Evolutionary conservation across 257 asterid species (phyloP).

Genomic region (Gynochthodes officinalis): DNA sequence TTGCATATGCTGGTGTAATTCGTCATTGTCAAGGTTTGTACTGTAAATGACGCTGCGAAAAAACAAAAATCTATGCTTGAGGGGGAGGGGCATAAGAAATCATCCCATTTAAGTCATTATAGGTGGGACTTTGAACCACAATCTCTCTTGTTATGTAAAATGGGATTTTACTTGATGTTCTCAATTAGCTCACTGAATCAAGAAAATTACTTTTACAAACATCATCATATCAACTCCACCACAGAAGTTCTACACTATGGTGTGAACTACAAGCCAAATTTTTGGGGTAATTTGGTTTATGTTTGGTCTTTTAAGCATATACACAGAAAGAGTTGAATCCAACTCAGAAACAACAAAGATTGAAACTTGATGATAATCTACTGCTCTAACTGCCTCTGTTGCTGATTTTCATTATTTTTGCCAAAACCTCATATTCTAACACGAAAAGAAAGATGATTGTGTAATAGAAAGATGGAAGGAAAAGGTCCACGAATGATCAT

Average conservation of each 20-base stretch:
- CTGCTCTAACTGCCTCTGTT: too few relatives aligned
- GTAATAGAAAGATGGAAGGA: not conserved
- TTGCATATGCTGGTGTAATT: too few relatives aligned
- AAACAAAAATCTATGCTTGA: not conserved
- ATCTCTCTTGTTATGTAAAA: not conserved
- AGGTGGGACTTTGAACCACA: not conserved
- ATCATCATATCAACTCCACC: not conserved
- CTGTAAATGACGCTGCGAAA: not conserved
- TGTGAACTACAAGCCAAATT: slow-evolving; percentile 8
- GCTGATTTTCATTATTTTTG: too few relatives aligned
- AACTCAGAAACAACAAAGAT: too few relatives aligned
- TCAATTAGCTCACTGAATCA: not conserved
- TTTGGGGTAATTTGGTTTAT: too few relatives aligned
- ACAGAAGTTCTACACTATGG: not conserved
- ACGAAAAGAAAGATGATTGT: not conserved
- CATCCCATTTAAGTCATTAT: not conserved
- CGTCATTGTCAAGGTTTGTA: too few relatives aligned
- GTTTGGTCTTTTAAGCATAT: too few relatives aligned
- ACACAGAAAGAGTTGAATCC: too few relatives aligned
- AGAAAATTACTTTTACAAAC: not conserved
- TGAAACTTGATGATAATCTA: too few relatives aligned
- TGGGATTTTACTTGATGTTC: not conserved
- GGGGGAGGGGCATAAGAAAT: not conserved
- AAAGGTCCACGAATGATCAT: not conserved
- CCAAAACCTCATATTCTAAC: too few relatives aligned